Base-by-base conservation (phyloP, 192 early-diverging fungal species). In the Funneliformis mosseae region DNA sequence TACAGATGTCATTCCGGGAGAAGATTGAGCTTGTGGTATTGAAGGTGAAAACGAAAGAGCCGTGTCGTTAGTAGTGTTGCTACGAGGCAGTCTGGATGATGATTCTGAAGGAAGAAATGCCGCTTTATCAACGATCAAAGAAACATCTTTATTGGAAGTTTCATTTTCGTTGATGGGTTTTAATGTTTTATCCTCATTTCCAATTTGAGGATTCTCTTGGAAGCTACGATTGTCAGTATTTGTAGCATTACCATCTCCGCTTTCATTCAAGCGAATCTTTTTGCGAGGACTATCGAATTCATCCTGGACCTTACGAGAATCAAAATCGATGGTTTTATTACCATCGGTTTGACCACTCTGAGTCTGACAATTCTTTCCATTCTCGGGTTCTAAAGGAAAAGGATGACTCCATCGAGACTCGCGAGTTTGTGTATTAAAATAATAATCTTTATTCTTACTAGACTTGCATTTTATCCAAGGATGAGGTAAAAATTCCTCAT, bases 381-480 rank as follows among this genome's bases (percentile, higher is more conserved):
- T 62, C 8, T 76, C 59, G 10, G 76, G 33, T 33, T 33, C 33
- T 2, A 33, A 33, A 33, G 33, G 33, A 33, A 33, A 33, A 33
- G 33, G 76, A 66, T 66, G 66, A 8, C 23, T 66, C 76, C 76
- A 77, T 8, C 38, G 76, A 46, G 62, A 66, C 25, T 48, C 76
- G 14, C 76, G 61, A 12, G 76, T 64, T 45, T 41, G 5, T 42
- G 76, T 43, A 28, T 77, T 77, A 21, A 77, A 77, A 48, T 66
- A 77, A 48, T 77, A 77, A 25, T 45, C 38, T 16, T 77, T 77
- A 41, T 77, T 77, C 25, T 43, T 77, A 66, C 76, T 77, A 39
- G 76, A 77, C 6, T 66, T 59, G 42, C 76, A 77, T 66, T 66
- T 77, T 77, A 66, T 63, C 76, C 76, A 77, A 6, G 76, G 76